Base-by-base conservation (phyloP, 78 protist species). In the Dictyostelium capitatum region DNA sequence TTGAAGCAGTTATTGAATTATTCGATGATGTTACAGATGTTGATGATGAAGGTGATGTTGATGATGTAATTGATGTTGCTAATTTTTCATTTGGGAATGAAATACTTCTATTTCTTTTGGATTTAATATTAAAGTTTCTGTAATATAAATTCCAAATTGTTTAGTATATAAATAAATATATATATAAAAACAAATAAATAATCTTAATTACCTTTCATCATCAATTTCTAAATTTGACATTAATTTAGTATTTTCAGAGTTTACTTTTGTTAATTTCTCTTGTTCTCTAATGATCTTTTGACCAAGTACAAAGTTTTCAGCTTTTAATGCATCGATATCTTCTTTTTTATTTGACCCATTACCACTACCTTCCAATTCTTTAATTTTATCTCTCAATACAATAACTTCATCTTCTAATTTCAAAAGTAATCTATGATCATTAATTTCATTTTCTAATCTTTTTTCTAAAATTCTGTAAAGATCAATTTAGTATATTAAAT, bases 251-350 rank as follows among this genome's bases (percentile, higher is more conserved):
- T 85, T 85, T 46, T 85, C 92, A 12, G 54, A 32, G 48, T 72
- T 72, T 25, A 85, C 65, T 62, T 85, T 85, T 17, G 75, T 46
- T 9, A 85, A 30, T 57, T 62, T 72, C 48, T 85, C 92, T 62
- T 85, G 92, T 75, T 85, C 92, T 48, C 92, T 72, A n/a, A 47
- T 57, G 11, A 85, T 85, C 83, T 85, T 85, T 85, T 85, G 92
- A 19, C 67, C 32, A 5, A 85, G 50, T 25, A 85, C 83, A 75
- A 85, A 85, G 83, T 85, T 85, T 72, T 85, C 92, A 47, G 92
- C 70, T 48, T 75, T 85, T 14, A 85, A 46, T 17, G 82, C 41
- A 30, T 48, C 74, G 5, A 85, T 46, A 53, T 85, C 92, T 20
- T 85, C 92, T 47, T 75, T 85, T 8, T 75, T 75, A 28, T 65